Percentiles rank a stretch among this genome's conserved stretches.
Conservation (phyloP, 495 filamentous ascomycete genomes). For the Aspergillus sclerotioniger region DNA sequence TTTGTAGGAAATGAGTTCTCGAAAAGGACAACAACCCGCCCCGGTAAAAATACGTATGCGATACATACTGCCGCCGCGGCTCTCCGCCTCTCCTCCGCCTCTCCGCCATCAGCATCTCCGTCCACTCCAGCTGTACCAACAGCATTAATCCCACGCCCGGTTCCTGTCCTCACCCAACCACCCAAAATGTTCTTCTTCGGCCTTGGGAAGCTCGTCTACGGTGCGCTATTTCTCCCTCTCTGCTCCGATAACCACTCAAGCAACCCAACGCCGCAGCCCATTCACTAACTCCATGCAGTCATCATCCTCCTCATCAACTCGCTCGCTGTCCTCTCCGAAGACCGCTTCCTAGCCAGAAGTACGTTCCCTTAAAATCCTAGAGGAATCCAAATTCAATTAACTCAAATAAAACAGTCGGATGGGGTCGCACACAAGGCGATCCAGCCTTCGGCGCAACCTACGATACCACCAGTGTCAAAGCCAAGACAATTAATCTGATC, state of each 20-base stretch:
- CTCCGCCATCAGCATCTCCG: not conserved
- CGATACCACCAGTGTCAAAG: slow-evolving; percentile 78
- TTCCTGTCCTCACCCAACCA: not conserved
- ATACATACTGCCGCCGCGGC: not conserved
- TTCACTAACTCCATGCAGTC: slow-evolving; percentile 47
- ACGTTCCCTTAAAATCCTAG: slow-evolving; percentile 32
- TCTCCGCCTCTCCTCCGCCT: not conserved
- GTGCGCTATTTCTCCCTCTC: slow-evolving; percentile 35
- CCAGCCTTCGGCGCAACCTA: slow-evolving; percentile 69
- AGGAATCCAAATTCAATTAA: not conserved
- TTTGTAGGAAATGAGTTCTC: not conserved
- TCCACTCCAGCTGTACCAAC: not conserved
- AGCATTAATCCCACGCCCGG: not conserved
- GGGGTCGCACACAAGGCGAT: slow-evolving; percentile 65
- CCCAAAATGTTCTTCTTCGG: slow-evolving; percentile 65
- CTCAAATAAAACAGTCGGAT: slow-evolving; percentile 61
- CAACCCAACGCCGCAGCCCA: not conserved
- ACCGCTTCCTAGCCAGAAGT: slow-evolving; percentile 95
- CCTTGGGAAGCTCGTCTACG: slow-evolving; percentile 70
- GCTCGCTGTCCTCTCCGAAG: slow-evolving; percentile 93
- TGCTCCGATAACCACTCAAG: not conserved
- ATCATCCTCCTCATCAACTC: slow-evolving; percentile 87
- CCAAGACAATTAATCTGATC: slow-evolving; percentile 83
- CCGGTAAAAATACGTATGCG: not conserved
- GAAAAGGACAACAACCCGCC: not conserved